Evolutionary conservation across 1,284 basidiomycete genomes (phyloP), one percentile per base, ranked within the genome.

Genomic region (Malassezia yamatoensis): DNA sequence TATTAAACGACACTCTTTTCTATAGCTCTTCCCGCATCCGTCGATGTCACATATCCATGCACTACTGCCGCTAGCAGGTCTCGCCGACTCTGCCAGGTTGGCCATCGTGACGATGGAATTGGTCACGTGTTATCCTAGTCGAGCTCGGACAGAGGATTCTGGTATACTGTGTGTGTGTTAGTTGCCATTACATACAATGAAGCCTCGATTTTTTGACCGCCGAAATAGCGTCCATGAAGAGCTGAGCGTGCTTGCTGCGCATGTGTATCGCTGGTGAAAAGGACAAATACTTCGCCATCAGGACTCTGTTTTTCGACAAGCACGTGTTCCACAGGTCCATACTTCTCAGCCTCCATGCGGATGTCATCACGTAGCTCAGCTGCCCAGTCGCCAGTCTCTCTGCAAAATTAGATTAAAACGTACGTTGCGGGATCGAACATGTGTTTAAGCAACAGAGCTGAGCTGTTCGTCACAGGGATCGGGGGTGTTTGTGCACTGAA

Each of bases 371-470:
- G 88, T 35, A 99, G 84, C 53, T 96, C 94, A 59, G 83, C 85
- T 74, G 96, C 90, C 94, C 93, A 99, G 68, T 94, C 88, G 33
- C 93, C 93, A 18, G 88, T 91, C 80, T 98, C 94, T 76, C 61
- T 61, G 52, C 18, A 33, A 10, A n/a, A 24, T 46, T 21, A 52
- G 33, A 8, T 11, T 15, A 15, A 2, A 16, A 55, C 59, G n/a
- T 47, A 59, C 59, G 96, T 88, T 77, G 89, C 90, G 10, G 93
- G 89, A 74, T 90, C 81, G 75, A 99, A 98, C 88, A 96, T 96
- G 70, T 98, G 90, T 77, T 85, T 88, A 64, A 98, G 77, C 36
- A 96, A 77, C 35, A 68, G 36, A 18, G 66, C 64, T 1, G 61
- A 56, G 9, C 89, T 90, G 59, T 87, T 78, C 3, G 61, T 60